Evolutionary conservation across 495 filamentous ascomycete species (phyloP).

Genomic region (Penicillium paradoxum): DNA sequence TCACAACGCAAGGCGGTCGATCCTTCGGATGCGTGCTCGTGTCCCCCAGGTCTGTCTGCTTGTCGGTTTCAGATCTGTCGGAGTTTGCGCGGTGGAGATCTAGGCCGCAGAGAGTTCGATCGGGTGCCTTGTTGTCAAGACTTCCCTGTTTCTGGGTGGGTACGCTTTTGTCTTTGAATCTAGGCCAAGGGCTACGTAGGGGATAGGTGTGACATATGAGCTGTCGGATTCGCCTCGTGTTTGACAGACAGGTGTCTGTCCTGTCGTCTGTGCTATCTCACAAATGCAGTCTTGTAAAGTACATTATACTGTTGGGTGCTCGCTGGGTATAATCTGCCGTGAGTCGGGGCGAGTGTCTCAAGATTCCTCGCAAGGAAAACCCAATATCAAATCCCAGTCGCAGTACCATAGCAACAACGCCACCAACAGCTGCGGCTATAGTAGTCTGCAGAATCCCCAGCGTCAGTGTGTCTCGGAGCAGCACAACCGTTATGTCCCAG

Average conservation of each 20-base stretch:
- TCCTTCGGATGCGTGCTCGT: slow-evolving; percentile 2
- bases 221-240: neutral
- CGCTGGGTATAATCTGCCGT: neutral
- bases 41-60: slow-evolving; percentile 7
- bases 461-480: slow-evolving; percentile 14
- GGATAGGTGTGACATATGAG: slow-evolving; percentile 1
- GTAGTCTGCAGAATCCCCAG: neutral
- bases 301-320: neutral
- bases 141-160: neutral
- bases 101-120: neutral
- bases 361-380: neutral
- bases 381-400: neutral
- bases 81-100: slow-evolving; percentile 1
- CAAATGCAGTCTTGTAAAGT: neutral
- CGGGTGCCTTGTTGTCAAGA: neutral
- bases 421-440: neutral
- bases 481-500: slow-evolving; percentile 5
- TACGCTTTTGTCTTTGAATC: too few relatives aligned
- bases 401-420: slow-evolving; percentile 6
- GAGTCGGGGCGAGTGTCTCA: neutral
- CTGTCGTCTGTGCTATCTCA: neutral
- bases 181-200: neutral
- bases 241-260: neutral
- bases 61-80: slow-evolving; percentile 20
- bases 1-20: slow-evolving; percentile 13